phyloP scores from a whole-genome alignment of 2,329 filamentous ascomycete species.

The Apiospora rasikravindrae region DNA sequence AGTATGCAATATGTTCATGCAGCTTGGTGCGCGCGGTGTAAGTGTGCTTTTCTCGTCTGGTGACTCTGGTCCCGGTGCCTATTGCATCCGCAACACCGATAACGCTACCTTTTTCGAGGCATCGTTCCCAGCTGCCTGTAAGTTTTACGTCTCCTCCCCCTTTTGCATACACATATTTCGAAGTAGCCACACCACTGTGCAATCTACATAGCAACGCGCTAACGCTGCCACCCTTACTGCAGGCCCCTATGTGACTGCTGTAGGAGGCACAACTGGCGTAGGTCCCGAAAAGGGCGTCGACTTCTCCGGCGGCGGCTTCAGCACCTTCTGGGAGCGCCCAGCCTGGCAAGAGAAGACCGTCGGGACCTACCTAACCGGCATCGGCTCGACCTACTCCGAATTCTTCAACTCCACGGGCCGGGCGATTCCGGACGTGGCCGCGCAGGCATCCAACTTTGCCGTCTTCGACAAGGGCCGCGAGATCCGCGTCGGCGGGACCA shows the following conservation, averaged over 20 bases:
- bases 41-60: slow-evolving; percentile 37
- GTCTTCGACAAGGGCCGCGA: slow-evolving; percentile 35
- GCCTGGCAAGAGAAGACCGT: slow-evolving; percentile 52
- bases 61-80: slow-evolving; percentile 36
- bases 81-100: slow-evolving; percentile 59
- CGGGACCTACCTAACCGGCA: slow-evolving; percentile 46
- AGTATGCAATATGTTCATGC: slow-evolving; percentile 67
- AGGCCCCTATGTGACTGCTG: slow-evolving; percentile 59
- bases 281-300: slow-evolving; percentile 57
- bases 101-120: slow-evolving; percentile 57
- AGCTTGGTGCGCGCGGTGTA: slow-evolving; percentile 68
- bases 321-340: slow-evolving; percentile 50
- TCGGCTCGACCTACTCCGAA: slow-evolving; percentile 40
- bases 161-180: too few relatives aligned
- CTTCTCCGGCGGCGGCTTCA: slow-evolving; percentile 60
- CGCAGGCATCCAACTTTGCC: slow-evolving; percentile 49
- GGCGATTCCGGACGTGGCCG: slow-evolving; percentile 66
- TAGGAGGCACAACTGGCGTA: slow-evolving; percentile 59
- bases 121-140: slow-evolving; percentile 59
- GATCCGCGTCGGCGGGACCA: slow-evolving; percentile 45
- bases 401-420: slow-evolving; percentile 55
- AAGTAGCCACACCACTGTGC: too few relatives aligned
- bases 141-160: neutral
- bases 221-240: neutral
- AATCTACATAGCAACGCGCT: neutral